Conservation (phyloP, 176 grass and related monocot genomes). For the Secale cereale region DNA sequence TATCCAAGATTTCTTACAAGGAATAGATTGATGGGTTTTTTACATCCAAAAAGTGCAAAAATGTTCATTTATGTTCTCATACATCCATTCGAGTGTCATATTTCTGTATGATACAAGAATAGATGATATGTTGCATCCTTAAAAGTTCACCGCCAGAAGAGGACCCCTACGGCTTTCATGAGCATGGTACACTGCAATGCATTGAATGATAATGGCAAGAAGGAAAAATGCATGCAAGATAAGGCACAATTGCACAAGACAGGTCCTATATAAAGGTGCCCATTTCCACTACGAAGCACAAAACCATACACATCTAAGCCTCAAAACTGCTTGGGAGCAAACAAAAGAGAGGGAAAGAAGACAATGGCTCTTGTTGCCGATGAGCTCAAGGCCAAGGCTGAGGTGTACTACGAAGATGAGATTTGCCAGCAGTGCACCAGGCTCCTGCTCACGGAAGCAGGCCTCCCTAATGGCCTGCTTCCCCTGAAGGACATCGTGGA, state of each 20-base stretch:
- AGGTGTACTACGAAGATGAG: constrained; percentile 74
- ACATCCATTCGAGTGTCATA: constrained; percentile 1
- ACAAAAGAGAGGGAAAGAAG: neutral
- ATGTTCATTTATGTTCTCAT: neutral
- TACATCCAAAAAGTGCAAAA: too few relatives aligned
- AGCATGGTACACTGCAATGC: constrained; percentile 20
- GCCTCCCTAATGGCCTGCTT: constrained; percentile 78
- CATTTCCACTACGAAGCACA: constrained; percentile 14
- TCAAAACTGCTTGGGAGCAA: constrained; percentile 19
- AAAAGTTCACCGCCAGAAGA: constrained; percentile 13
- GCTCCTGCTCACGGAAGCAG: constrained; percentile 77
- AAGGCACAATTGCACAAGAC: constrained; percentile 29
- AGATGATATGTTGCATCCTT: constrained; percentile 28
- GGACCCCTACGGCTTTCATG: constrained; percentile 40
- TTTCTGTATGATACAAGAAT: constrained; percentile 17
- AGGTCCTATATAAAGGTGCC: constrained; percentile 51
- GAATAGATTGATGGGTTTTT: too few relatives aligned
- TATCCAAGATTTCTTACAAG: too few relatives aligned
- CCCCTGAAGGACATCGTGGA: constrained; percentile 75
- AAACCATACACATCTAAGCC: constrained; percentile 33
- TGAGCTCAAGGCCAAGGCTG: constrained; percentile 68
- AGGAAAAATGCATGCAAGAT: constrained; percentile 28
- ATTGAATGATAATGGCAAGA: constrained; percentile 41
- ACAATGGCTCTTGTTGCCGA: constrained; percentile 49
- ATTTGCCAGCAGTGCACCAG: constrained; percentile 65